Evolutionary conservation across 257 asterid genomes (phyloP).

Genomic region (Henckelia pumila): DNA sequence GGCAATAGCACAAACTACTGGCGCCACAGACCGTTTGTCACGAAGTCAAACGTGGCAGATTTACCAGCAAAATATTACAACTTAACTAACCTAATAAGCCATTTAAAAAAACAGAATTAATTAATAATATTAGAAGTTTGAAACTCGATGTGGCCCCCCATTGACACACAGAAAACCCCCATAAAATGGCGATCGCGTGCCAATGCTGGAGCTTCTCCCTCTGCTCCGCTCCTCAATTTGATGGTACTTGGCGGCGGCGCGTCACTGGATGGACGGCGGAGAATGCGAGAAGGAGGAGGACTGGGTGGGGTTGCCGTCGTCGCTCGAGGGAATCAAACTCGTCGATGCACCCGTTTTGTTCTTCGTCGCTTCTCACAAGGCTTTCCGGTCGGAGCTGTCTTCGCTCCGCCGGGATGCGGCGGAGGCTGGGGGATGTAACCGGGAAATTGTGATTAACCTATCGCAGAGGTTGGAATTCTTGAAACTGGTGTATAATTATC

Average conservation of each 20-base stretch:
- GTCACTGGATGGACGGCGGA: conserved; percentile 50
- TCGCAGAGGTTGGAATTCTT: conserved; percentile 62
- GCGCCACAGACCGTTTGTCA: conserved; percentile 46
- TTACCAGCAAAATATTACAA: conserved; percentile 10
- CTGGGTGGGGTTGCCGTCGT: conserved; percentile 27
- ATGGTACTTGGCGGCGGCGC: conserved; percentile 46
- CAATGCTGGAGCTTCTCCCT: conserved; percentile 54
- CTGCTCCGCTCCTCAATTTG: conserved; percentile 39
- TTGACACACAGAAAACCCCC: conserved; percentile 18
- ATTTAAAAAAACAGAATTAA: conserved; percentile 10
- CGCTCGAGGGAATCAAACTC: conserved; percentile 47
- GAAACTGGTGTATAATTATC: conserved; percentile 66
- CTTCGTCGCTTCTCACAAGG: conserved; percentile 76
- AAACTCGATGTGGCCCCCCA: conserved; percentile 34
- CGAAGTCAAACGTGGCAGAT: conserved; percentile 38
- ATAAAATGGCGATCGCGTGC: conserved; percentile 39
- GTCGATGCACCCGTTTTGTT: conserved; percentile 73
- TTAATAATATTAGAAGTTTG: conserved; percentile 28
- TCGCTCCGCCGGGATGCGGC: conserved; percentile 46
- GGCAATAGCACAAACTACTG: conserved; percentile 19
- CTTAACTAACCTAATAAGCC: neutral
- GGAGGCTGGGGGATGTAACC: conserved; percentile 39
- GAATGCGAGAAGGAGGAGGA: conserved; percentile 64
- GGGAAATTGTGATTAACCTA: conserved; percentile 43
- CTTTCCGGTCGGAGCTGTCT: conserved; percentile 60